A percentile compares a stretch with the other conserved stretches of the same genome.
These are phyloP conservation scores for Neofusicoccum ribis DNA, from an alignment of 2,329 filamentous ascomycete genomes.

Conservation along the genomic window DNA sequence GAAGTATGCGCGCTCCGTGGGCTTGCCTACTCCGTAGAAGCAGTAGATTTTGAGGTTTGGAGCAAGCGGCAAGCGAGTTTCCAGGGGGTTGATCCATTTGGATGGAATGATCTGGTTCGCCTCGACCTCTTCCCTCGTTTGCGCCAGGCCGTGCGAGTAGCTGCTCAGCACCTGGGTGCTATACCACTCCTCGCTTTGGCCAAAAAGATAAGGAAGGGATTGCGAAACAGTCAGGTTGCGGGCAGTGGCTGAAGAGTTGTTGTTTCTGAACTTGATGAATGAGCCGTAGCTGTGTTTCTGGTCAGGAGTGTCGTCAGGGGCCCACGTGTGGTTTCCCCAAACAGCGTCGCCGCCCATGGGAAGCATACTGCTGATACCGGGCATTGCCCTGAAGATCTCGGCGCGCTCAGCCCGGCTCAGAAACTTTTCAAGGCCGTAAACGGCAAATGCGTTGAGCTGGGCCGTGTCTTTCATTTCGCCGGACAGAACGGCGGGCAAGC, in stretches of 20 bases:
- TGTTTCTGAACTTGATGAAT: conserved; percentile 77
- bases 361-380: conserved; percentile 93
- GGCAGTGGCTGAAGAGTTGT: conserved; percentile 49
- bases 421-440: conserved; percentile 96
- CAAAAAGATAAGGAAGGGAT: conserved; percentile 75
- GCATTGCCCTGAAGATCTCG: conserved; percentile 95
- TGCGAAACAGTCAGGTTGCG: conserved; percentile 78
- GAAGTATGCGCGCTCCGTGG: conserved; percentile 89
- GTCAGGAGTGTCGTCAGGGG: conserved; percentile 78
- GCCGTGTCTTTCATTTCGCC: conserved; percentile 99
- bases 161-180: conserved; percentile 66
- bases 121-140: conserved; percentile 76
- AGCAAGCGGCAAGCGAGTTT: conserved; percentile 81
- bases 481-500: conserved; percentile 83
- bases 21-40: conserved; percentile 94
- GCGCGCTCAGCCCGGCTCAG: conserved; percentile 85
- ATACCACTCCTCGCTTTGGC: conserved; percentile 85
- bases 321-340: conserved; percentile 88
- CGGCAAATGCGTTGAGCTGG: conserved; percentile 92
- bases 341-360: conserved; percentile 90
- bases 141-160: conserved; percentile 88
- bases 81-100: conserved; percentile 95
- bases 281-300: conserved; percentile 76
- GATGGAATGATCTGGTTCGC: conserved; percentile 52
- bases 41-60: conserved; percentile 93